phyloP scores from a whole-genome alignment of 768 basidiomycete species.

The Termitomyces sp. region DNA sequence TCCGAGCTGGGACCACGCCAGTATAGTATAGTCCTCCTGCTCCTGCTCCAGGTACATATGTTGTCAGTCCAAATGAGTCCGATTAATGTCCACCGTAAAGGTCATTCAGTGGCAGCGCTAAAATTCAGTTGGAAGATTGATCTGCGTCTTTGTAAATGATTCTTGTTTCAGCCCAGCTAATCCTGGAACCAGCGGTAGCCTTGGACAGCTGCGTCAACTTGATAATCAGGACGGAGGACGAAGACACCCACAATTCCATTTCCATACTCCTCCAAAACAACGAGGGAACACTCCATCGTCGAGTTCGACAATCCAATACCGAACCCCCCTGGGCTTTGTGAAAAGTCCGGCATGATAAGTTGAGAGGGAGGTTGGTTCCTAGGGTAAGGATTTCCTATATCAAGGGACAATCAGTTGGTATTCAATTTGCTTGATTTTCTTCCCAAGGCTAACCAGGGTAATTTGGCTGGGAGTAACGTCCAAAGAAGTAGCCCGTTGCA shows the following conservation, averaged over 20 bases:
- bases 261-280: slow-evolving; percentile 39
- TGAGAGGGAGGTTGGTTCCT: slow-evolving; percentile 29
- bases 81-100: background rate
- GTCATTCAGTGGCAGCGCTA: background rate
- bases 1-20: too few relatives aligned
- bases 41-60: too few relatives aligned
- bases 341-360: slow-evolving; percentile 42
- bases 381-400: slow-evolving; percentile 33
- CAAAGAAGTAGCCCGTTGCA: slow-evolving; percentile 37
- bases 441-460: slow-evolving; percentile 29
- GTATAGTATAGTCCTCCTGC: too few relatives aligned
- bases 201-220: slow-evolving; percentile 3
- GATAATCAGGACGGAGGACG: background rate
- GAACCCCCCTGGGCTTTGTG: slow-evolving; percentile 31
- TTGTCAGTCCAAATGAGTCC: background rate
- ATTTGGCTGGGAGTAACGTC: slow-evolving; percentile 34
- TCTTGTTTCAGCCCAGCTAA: slow-evolving; percentile 14
- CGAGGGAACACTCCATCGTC: slow-evolving; percentile 28
- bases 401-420: background rate
- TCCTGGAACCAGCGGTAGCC: slow-evolving; percentile 20
- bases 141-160: background rate
- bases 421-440: background rate
- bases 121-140: background rate
- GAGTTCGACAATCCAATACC: slow-evolving; percentile 23
- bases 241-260: slow-evolving; percentile 23